Conservation (phyloP, 257 asterid species). For the Oldenlandia corymbosa region DNA sequence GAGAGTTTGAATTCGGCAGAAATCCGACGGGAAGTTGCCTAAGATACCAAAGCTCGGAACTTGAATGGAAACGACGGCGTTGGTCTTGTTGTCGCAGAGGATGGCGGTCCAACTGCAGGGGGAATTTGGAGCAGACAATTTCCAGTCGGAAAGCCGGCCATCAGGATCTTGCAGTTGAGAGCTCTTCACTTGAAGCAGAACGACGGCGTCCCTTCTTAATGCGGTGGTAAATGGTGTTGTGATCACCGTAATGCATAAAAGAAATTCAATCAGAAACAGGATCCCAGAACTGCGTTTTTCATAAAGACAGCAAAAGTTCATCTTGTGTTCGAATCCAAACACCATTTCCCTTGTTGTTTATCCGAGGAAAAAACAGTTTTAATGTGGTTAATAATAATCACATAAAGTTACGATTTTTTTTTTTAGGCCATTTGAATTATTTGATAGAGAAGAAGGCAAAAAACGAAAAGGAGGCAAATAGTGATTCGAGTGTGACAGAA, state of each 20-base stretch:
- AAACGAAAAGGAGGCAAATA: too few relatives aligned
- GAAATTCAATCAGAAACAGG: conserved; percentile 8
- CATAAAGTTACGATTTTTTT: too few relatives aligned
- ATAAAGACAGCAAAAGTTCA: not conserved
- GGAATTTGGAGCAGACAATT: conserved; percentile 27
- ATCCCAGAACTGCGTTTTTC: conserved; percentile 3
- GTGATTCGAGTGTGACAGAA: too few relatives aligned
- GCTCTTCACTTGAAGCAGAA: conserved; percentile 52
- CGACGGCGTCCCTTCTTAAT: conserved; percentile 45
- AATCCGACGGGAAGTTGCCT: conserved; percentile 63
- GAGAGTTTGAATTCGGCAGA: conserved; percentile 61
- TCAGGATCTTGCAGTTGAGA: conserved; percentile 45
- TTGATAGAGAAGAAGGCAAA: too few relatives aligned
- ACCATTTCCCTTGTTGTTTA: not conserved
- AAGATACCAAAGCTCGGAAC: conserved; percentile 30
- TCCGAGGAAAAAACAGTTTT: not conserved
- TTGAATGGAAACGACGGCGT: conserved; percentile 47
- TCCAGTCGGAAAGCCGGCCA: conserved; percentile 48
- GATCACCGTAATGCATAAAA: conserved; percentile 27
- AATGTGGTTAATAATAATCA: too few relatives aligned
- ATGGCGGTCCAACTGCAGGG: conserved; percentile 79
- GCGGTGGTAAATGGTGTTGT: conserved; percentile 23
- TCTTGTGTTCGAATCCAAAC: not conserved
- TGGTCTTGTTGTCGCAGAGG: conserved; percentile 31
- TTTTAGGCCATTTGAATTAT: too few relatives aligned